phyloP scores from a whole-genome alignment of 192 early-diverging fungal genomes.

The Lunasporangiospora selenospora region DNA sequence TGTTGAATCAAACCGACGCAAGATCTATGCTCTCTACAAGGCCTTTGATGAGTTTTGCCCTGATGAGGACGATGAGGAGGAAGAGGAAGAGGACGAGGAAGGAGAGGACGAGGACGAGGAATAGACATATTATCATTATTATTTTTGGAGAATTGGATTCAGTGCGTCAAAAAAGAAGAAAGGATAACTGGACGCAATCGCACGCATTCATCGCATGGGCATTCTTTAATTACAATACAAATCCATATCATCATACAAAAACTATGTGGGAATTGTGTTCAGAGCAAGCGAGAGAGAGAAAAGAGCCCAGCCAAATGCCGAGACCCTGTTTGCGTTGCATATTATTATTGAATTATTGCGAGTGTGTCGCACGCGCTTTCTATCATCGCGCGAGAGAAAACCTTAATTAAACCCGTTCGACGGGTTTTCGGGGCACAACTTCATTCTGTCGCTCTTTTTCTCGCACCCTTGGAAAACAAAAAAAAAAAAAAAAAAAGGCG shows the following conservation, averaged over 20 bases:
- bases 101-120: slow-evolving; percentile 11
- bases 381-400: neutral
- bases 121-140: neutral
- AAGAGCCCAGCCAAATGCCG: neutral
- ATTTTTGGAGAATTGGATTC: neutral
- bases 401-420: no score
- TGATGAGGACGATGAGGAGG: slow-evolving; percentile 25
- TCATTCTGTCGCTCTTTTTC: no score
- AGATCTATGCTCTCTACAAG: slow-evolving; percentile 23
- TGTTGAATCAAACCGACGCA: slow-evolving; percentile 41
- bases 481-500: slow-evolving; percentile 2
- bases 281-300: neutral
- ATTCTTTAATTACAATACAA: no score
- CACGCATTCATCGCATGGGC: no score
- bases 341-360: no score
- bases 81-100: slow-evolving; percentile 15
- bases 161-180: neutral
- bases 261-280: neutral
- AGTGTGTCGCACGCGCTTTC: no score
- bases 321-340: no score
- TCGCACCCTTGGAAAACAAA: no score
- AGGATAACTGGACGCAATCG: no score
- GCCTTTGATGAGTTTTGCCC: slow-evolving; percentile 47
- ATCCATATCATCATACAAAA: no score
- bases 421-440: no score